phyloP scores from a whole-genome alignment of 257 asterid species.

The Eustoma russellianum region DNA sequence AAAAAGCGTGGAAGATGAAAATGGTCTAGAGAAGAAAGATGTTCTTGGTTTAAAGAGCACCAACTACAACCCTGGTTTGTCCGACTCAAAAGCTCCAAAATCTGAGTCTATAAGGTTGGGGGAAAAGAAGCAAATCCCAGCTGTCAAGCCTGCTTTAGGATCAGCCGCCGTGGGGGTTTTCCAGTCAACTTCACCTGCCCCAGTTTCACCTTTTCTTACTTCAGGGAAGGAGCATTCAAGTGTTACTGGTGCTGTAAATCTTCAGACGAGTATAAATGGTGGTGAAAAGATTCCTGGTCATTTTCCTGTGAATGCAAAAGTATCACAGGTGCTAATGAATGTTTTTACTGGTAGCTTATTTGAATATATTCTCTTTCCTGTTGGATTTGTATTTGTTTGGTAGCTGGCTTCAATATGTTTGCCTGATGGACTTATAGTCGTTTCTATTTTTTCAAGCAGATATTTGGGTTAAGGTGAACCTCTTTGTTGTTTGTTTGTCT shows the following conservation, averaged over 20 bases:
- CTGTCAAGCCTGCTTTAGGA: conserved; percentile 36
- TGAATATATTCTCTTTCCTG: too few species aligned
- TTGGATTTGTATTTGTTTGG: too few species aligned
- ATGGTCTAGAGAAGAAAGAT: conserved; percentile 36
- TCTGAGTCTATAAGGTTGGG: conserved; percentile 40
- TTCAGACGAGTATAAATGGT: conserved; percentile 9
- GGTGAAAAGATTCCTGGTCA: conserved; percentile 27
- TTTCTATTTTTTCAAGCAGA: too few species aligned
- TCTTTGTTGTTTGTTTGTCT: too few species aligned
- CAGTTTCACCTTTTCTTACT: conserved; percentile 25
- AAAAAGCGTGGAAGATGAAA: conserved; percentile 22
- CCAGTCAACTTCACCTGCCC: conserved; percentile 21
- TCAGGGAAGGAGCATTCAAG: conserved; percentile 21
- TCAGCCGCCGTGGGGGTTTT: conserved; percentile 28
- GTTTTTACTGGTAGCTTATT: too few species aligned
- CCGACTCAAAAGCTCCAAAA: conserved; percentile 34
- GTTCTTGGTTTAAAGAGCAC: conserved; percentile 52
- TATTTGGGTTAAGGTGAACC: too few species aligned
- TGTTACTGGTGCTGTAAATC: conserved; percentile 11
- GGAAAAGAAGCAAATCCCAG: conserved; percentile 36
- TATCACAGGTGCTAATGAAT: conserved; percentile 23
- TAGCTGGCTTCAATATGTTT: too few species aligned
- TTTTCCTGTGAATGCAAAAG: conserved; percentile 33
- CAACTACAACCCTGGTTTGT: conserved; percentile 26
- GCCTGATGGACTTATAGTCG: too few species aligned